These are phyloP conservation scores for Sporothrix phasma DNA, from an alignment of 2,329 filamentous ascomycete species.

Conservation along the genomic window DNA sequence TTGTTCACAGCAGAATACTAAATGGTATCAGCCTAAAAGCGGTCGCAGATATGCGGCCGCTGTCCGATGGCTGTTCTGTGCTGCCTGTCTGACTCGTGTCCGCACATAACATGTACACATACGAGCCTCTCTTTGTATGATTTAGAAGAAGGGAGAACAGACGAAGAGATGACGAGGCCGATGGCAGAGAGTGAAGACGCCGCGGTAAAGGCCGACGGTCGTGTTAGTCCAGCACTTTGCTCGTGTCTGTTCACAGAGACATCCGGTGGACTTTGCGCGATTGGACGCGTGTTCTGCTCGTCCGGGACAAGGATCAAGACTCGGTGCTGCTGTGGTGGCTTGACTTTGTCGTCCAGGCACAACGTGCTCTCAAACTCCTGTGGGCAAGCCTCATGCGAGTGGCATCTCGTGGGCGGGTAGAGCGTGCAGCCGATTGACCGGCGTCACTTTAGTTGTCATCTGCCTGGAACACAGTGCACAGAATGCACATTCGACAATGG, in stretches of 20 bases:
- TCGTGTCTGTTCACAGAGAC: neutral
- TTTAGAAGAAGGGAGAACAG: neutral
- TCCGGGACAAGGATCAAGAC: neutral
- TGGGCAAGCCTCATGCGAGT: neutral
- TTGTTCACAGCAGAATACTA: neutral
- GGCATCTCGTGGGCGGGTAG: conserved; percentile 6
- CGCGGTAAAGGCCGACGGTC: neutral
- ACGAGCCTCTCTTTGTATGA: too few relatives aligned
- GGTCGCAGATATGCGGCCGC: neutral
- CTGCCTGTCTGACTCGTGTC: neutral
- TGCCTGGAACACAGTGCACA: too few relatives aligned
- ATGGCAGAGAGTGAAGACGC: too few relatives aligned
- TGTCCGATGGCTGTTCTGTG: neutral
- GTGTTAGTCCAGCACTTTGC: neutral
- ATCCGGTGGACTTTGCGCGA: neutral
- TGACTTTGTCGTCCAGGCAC: neutral
- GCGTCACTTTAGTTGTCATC: neutral
- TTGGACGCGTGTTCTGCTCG: neutral
- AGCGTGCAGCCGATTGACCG: neutral
- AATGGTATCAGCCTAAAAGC: neutral
- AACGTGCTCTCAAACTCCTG: neutral
- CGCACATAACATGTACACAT: too few relatives aligned
- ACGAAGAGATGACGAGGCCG: neutral
- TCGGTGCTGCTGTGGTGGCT: neutral
- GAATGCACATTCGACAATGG: neutral